Evolutionary conservation across 768 basidiomycete genomes (phyloP).

Genomic region (Phanerodontia chrysosporium): DNA sequence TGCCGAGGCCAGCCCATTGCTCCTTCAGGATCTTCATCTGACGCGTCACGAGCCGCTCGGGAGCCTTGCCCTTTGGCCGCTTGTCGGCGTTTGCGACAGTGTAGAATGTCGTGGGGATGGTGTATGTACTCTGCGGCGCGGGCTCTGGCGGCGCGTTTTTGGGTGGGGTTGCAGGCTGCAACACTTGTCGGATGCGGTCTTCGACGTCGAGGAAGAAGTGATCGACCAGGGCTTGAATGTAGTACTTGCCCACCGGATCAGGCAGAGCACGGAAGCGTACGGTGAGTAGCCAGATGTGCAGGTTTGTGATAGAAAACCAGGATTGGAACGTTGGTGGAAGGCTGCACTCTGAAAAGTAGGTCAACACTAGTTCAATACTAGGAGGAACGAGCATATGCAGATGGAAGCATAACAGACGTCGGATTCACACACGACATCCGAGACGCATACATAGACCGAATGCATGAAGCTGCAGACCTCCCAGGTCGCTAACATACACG

Average conservation of each 20-base stretch:
- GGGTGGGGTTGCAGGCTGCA: slow-evolving; percentile 23
- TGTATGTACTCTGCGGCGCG: slow-evolving; percentile 14
- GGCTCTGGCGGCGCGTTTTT: slow-evolving; percentile 9
- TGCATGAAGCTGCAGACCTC: too few species aligned
- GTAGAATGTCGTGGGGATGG: slow-evolving; percentile 23
- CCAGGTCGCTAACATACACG: too few species aligned
- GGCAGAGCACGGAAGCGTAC: slow-evolving; percentile 86
- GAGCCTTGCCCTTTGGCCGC: slow-evolving; percentile 41
- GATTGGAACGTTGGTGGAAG: slow-evolving; percentile 94
- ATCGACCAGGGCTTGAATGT: slow-evolving; percentile 81
- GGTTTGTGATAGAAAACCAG: slow-evolving; percentile 91
- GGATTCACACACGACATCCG: too few species aligned
- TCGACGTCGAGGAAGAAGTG: slow-evolving; percentile 96
- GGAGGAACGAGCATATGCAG: too few species aligned
- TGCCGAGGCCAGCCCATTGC: slow-evolving; percentile 81
- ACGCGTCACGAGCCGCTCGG: slow-evolving; percentile 73
- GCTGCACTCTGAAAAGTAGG: slow-evolving; percentile 55
- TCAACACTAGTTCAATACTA: background rate
- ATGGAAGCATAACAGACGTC: too few species aligned
- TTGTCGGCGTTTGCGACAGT: slow-evolving; percentile 16
- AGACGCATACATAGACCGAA: too few species aligned
- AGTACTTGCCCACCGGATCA: slow-evolving; percentile 54
- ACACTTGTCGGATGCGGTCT: slow-evolving; percentile 76
- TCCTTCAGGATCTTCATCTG: slow-evolving; percentile 93
- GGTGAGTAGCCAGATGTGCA: slow-evolving; percentile 89